Conservation (phyloP, 345 rosid genomes). For the Boechera stricta region DNA sequence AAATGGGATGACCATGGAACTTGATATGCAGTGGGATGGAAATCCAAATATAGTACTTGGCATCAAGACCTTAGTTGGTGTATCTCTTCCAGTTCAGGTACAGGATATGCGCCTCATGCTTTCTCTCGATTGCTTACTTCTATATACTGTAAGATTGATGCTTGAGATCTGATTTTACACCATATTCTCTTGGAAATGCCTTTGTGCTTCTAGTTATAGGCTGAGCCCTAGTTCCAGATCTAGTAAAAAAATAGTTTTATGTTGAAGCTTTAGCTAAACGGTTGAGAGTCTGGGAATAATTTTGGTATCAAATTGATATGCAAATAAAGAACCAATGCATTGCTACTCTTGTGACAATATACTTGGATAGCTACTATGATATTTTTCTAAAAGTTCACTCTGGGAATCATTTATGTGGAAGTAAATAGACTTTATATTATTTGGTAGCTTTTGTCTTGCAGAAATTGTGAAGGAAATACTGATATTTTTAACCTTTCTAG, state of each 20-base stretch:
- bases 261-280: neutral
- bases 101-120: conserved; percentile 13
- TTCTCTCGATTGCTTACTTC: conserved; percentile 17
- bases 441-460: conserved; percentile 11
- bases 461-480: conserved; percentile 2
- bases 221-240: conserved; percentile 9
- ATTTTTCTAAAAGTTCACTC: conserved; percentile 1
- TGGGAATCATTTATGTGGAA: neutral
- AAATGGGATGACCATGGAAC: conserved; percentile 77
- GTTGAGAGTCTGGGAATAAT: neutral
- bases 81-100: conserved; percentile 91
- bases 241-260: neutral
- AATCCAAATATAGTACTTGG: conserved; percentile 86
- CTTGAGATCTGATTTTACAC: conserved; percentile 8
- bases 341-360: neutral
- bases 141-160: neutral
- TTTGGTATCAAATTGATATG: too few species aligned
- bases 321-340: too few species aligned
- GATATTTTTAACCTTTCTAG: neutral
- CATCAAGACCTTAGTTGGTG: conserved; percentile 84
- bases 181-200: neutral
- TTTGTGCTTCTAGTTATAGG: neutral
- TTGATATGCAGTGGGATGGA: conserved; percentile 99
- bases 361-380: neutral
- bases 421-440: conserved; percentile 13